A percentile compares a stretch with the other conserved stretches of the same genome.
phyloP scores from a whole-genome alignment of 345 rosid genomes.

The Eucalyptus polyanthemos region DNA sequence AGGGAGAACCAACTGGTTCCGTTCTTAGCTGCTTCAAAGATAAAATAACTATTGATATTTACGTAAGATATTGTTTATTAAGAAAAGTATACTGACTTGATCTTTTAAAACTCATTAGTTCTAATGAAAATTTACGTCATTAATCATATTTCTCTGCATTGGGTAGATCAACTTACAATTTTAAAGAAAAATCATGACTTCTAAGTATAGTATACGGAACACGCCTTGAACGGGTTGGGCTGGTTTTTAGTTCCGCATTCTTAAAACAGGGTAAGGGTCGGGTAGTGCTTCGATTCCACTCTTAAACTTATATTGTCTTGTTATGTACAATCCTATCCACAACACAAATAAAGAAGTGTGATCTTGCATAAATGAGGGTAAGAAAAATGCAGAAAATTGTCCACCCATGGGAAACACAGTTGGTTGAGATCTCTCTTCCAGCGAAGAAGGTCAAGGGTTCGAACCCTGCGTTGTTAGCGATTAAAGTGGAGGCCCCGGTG shows the following conservation, averaged over 20 bases:
- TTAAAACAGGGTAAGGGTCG: neutral
- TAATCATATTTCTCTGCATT: neutral
- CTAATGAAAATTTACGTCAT: neutral
- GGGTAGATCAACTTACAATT: neutral
- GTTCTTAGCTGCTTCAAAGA: neutral
- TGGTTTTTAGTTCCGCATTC: neutral
- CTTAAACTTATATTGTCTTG: neutral
- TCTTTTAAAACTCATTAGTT: neutral
- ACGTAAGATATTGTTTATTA: neutral
- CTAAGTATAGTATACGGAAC: neutral
- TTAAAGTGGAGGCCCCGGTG: accelerated
- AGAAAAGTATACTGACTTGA: neutral
- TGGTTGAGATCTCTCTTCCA: too few relatives aligned
- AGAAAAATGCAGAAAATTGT: neutral
- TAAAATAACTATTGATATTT: neutral
- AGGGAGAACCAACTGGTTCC: neutral
- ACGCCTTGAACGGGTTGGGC: neutral
- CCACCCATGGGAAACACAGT: accelerated
- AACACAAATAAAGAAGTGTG: neutral
- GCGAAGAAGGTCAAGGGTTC: accelerated
- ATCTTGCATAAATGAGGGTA: neutral
- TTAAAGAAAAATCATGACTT: neutral
- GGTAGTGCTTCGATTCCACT: neutral
- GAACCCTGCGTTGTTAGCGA: too few relatives aligned
- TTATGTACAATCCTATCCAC: neutral